Base-by-base conservation (phyloP, 331 rosid genomes). In the Cydonia oblonga region DNA sequence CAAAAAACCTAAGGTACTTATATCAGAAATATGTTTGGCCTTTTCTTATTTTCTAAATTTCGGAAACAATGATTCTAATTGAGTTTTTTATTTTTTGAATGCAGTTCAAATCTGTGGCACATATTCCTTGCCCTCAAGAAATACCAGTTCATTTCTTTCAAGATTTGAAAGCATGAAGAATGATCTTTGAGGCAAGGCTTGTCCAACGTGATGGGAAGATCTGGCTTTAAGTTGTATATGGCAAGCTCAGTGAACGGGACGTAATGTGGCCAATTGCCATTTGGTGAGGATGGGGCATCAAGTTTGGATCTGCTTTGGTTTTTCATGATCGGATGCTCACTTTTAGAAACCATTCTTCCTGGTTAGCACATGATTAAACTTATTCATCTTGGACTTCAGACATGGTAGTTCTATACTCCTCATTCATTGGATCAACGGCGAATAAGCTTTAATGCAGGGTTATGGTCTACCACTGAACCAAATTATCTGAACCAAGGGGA, bases 91-190 rank as follows among this genome's bases (percentile, higher is more conserved):
- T 56, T 44, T 44, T 23, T 7, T 33, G 24, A 61, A 25, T 30
- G 51, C 97, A 92, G 96, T 88, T 80, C 81, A 85, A 88, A 57
- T 69, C n/a, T 11, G 96, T 90, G 73, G 84, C 88, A 22, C 56
- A 64, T 29, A 8, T 81, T 76, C 80, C 85, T 78, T 83, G 84
- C 22, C 83, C 90, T 68, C 84, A 87, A 35, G 90, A 84, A 75
- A 53, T 92, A 38, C 87, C 92, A 5, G 15, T 16, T 76, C 57
- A 69, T 74, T 83, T 73, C 61, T 84, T 84, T 78, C 79, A 44
- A 60, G 82, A 71, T 25, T 68, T 38, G 40, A 61, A 69, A 51
- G 63, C 25, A 28, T 59, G 56, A 35, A 25, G 68, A 3, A 12
- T 58, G 52, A 38, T 56, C 20, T 4, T 13, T 56, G 32, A 3